phyloP scores from a whole-genome alignment of 2,329 filamentous ascomycete genomes.

The Cladosporium sp. region DNA sequence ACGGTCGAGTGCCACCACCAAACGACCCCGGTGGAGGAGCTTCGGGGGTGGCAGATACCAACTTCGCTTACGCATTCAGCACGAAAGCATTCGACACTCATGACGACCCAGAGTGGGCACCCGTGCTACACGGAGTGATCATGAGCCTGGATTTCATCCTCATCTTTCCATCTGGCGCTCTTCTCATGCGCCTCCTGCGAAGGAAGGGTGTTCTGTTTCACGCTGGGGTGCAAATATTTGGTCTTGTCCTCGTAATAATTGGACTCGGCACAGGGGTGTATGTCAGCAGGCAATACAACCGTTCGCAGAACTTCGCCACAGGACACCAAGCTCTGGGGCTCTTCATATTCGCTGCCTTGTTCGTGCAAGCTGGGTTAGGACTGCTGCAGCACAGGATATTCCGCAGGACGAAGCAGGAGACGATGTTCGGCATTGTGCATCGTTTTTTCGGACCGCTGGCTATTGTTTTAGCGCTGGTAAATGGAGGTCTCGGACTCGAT shows the following conservation, averaged over 20 bases:
- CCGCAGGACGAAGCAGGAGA: slow-evolving; percentile 48
- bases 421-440: slow-evolving; percentile 54
- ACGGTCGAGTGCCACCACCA: slow-evolving; percentile 14
- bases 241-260: slow-evolving; percentile 38
- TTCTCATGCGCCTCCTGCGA: slow-evolving; percentile 40
- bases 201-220: slow-evolving; percentile 40
- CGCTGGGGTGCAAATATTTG: slow-evolving; percentile 40
- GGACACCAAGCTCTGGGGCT: slow-evolving; percentile 61
- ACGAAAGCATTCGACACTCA: slow-evolving; percentile 25
- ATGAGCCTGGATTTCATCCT: slow-evolving; percentile 39
- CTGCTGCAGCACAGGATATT: slow-evolving; percentile 57
- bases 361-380: slow-evolving; percentile 57
- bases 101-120: slow-evolving; percentile 29
- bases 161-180: slow-evolving; percentile 37
- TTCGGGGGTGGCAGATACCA: slow-evolving; percentile 25
- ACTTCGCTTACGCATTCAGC: slow-evolving; percentile 25
- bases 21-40: slow-evolving; percentile 34
- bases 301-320: slow-evolving; percentile 23
- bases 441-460: slow-evolving; percentile 59
- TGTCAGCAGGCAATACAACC: slow-evolving; percentile 39
- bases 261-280: slow-evolving; percentile 44
- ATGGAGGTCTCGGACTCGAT: slow-evolving; percentile 60
- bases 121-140: slow-evolving; percentile 32
- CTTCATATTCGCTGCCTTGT: slow-evolving; percentile 53
- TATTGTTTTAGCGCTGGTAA: slow-evolving; percentile 56